phyloP scores from a whole-genome alignment of 345 rosid species.

The Chamaenerion angustifolium region DNA sequence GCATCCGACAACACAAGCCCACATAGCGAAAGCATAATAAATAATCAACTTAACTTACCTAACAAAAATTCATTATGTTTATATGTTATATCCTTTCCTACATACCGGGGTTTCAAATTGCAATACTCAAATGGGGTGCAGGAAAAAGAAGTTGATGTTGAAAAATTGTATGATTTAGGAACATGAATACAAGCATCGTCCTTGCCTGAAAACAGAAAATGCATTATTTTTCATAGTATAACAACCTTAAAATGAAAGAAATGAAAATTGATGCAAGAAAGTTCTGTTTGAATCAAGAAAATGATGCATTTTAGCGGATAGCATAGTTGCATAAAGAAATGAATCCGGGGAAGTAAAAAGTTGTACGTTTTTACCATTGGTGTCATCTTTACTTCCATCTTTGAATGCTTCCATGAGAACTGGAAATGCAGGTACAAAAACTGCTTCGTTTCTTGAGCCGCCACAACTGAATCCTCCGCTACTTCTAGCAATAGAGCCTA shows the following conservation, averaged over 20 bases:
- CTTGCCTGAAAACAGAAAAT: not conserved
- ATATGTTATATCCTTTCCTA: too few relatives aligned
- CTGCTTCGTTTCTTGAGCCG: constrained; percentile 25
- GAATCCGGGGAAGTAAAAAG: too few relatives aligned
- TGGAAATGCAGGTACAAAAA: constrained; percentile 22
- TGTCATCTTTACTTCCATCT: constrained; percentile 24
- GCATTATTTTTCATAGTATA: not conserved
- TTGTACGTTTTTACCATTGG: constrained; percentile 11
- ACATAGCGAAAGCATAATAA: too few relatives aligned
- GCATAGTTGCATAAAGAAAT: too few relatives aligned
- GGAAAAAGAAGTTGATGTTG: constrained; percentile 13
- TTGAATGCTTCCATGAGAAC: constrained; percentile 28
- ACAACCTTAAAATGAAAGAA: not conserved
- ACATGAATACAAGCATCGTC: not conserved
- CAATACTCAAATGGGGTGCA: too few relatives aligned
- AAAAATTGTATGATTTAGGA: too few relatives aligned
- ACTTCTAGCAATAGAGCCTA: constrained; percentile 20
- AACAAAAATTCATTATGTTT: too few relatives aligned
- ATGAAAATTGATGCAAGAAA: not conserved
- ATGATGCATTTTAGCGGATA: too few relatives aligned
- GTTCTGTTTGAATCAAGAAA: too few relatives aligned
- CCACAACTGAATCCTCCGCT: constrained; percentile 28
- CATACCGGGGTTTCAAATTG: too few relatives aligned
- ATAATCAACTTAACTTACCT: too few relatives aligned
- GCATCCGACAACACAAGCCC: too few relatives aligned